Base-by-base conservation (phyloP, 768 basidiomycete species). In the Lactifluus subvellereus region DNA sequence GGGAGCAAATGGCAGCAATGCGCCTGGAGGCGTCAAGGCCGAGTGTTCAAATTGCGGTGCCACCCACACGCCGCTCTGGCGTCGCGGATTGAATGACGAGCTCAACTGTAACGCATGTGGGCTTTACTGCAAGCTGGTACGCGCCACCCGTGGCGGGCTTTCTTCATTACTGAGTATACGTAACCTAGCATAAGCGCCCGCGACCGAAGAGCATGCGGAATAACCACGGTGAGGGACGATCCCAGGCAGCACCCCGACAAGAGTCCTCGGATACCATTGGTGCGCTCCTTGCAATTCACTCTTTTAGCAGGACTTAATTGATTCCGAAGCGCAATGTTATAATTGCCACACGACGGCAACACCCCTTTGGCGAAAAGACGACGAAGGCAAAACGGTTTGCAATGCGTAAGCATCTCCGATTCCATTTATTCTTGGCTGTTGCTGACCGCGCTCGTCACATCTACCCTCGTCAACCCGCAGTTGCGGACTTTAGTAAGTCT, bases 11-110 rank as follows among this genome's bases (percentile, higher is more conserved):
- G 72, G 71, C 60, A 77, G 76, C 69, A 75, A 79, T 32, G 80
- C 82, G 1, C 82, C 81, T 5, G 81, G 79, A 22, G 82, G 82
- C 30, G 80, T 81, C 63, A 93, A 92, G 76, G 88, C 89, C 7
- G 91, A 92, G 69, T 93, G 91, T 70, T 87, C 87, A 6, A 93
- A 92, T 73, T 93, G 91, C 69, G 91, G 91, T n/a, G 91, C 91
- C 4, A 93, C 90, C 0, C 90, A 91, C 66, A 93, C 91, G 0
- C 91, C 91, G 7, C 81, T 94, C 32, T 94, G 91, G 91, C 79
- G 91, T 18, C 81, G 91, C 3, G 91, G 91, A 0, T 73, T 94
- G 68, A 93, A 92, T 64, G 91, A 94, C 67, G 91, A 94, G 75
- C 73, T 94, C 61, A 94, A 94, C 69, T 93, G 91, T 71, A 93